Conservation (phyloP, 2,329 filamentous ascomycete species). For the Aspergillus pseudoglaucus region DNA sequence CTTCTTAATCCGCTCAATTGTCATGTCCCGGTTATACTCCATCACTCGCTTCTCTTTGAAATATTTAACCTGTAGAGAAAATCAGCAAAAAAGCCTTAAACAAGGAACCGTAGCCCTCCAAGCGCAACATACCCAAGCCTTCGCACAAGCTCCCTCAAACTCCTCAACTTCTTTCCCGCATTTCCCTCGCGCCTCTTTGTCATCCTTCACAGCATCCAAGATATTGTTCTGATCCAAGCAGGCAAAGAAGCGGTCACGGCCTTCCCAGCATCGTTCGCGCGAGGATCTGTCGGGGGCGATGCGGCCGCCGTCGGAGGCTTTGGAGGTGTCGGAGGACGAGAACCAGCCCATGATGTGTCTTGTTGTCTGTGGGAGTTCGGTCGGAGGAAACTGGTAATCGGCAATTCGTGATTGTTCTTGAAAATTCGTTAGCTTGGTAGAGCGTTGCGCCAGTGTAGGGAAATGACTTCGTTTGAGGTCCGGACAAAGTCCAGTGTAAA, state of each 20-base stretch:
- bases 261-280: slow-evolving; percentile 80
- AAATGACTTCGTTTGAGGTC: not conserved
- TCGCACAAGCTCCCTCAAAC: slow-evolving; percentile 81
- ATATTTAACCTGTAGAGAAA: slow-evolving; percentile 67
- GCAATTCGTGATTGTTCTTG: not conserved
- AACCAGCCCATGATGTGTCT: slow-evolving; percentile 48
- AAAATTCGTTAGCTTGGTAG: not conserved
- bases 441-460: not conserved
- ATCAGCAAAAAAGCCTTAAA: not conserved
- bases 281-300: slow-evolving; percentile 80
- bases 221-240: slow-evolving; percentile 81
- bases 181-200: slow-evolving; percentile 49
- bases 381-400: not conserved
- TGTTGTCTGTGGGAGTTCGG: not conserved
- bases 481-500: not conserved
- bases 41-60: slow-evolving; percentile 96
- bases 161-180: slow-evolving; percentile 56
- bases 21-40: slow-evolving; percentile 77
- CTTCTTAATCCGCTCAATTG: slow-evolving; percentile 65
- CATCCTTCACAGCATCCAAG: slow-evolving; percentile 62
- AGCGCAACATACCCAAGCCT: slow-evolving; percentile 68
- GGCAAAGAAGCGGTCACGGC: slow-evolving; percentile 77
- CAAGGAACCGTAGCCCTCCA: not conserved
- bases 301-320: slow-evolving; percentile 52
- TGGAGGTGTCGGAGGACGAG: slow-evolving; percentile 39